Evolutionary conservation across 1,139 yeast species (phyloP), one percentile per base, ranked within the genome.

Genomic region (Diutina siamensis): DNA sequence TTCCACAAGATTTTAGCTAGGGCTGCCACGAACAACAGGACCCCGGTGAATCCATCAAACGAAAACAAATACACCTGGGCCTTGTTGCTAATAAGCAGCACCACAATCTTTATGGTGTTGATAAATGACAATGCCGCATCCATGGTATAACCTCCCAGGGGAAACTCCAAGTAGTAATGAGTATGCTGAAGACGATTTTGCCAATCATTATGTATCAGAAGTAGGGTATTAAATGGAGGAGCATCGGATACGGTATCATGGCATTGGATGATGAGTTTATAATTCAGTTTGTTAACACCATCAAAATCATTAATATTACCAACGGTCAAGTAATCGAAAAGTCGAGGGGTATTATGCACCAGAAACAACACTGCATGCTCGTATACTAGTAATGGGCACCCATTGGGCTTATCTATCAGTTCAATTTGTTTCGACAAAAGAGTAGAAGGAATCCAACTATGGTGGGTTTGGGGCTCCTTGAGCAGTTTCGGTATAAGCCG

Each of bases 31-130:
- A 68, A 52, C 32, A 67, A 49, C 4, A 70, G 60, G 35, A 64
- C 56, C 1, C 72, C 72, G 13, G 74, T 67, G 49, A 65, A 68
- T 0, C 74, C 73, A 51, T 68, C 74, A 49, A 60, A 63, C 2
- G 64, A 64, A 48, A 64, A 67, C 4, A 67, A 53, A 46, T 67
- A 65, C 2, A 65, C 57, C 32, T 13, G 42, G 4, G 20, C 20
- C 9, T 25, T 25, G 4, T n/a, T 17, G 2, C 22, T 19, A 3
- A 38, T 13, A 19, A 38, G n/a, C n/a, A 20, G 19, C 15, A 20
- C 3, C 20, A 38, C 22, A 20, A 38, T 25, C 8, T 13, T 7
- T 5, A 38, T n/a, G 32, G 42, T 25, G 20, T 38, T 38, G 5
- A 38, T 25, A 9, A 38, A 38, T n/a, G 42, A 22, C 4, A 27